phyloP scores from a whole-genome alignment of 228 moss, liverwort and hornwort genomes.

The Sphagnum fallax region DNA sequence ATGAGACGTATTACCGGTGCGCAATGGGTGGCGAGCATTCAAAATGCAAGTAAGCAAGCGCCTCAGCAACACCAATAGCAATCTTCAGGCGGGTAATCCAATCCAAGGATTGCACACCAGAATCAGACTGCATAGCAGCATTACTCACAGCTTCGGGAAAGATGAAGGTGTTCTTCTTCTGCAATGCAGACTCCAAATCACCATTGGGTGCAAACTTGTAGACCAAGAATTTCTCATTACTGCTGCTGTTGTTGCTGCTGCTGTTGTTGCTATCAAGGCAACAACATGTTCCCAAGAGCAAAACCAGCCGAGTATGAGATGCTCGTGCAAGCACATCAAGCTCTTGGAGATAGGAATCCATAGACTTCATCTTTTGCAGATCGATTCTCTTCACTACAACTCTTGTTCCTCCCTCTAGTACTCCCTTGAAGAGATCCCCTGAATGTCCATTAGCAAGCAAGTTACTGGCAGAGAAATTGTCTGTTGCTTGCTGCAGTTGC shows the following conservation, averaged over 20 bases:
- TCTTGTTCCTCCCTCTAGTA: constrained; percentile 55
- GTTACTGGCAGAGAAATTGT: constrained; percentile 57
- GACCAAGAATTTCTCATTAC: constrained; percentile 77
- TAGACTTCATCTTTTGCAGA: constrained; percentile 47
- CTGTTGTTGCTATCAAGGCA: constrained; percentile 83
- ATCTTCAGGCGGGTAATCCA: constrained; percentile 97
- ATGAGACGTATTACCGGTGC: constrained; percentile 44
- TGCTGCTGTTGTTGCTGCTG: too few relatives aligned
- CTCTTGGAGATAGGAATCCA: constrained; percentile 80
- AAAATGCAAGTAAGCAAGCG: constrained; percentile 75
- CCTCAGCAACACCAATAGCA: constrained; percentile 91
- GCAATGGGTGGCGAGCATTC: constrained; percentile 81
- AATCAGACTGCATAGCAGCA: too few relatives aligned
- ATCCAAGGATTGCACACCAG: constrained; percentile 60
- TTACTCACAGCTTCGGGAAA: constrained; percentile 50
- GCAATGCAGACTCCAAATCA: constrained; percentile 76
- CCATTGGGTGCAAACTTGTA: constrained; percentile 84
- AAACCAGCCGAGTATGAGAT: constrained; percentile 55
- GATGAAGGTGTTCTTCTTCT: constrained; percentile 73
- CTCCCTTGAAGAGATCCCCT: constrained; percentile 76
- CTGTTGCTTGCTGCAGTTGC: constrained; percentile 76
- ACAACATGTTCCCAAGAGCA: constrained; percentile 50
- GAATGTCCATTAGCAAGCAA: constrained; percentile 72
- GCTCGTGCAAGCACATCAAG: constrained; percentile 79
- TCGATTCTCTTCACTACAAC: constrained; percentile 88